These are phyloP conservation scores for Coemansia sp. DNA, from an alignment of 192 early-diverging fungal genomes.

Conservation along the genomic window DNA sequence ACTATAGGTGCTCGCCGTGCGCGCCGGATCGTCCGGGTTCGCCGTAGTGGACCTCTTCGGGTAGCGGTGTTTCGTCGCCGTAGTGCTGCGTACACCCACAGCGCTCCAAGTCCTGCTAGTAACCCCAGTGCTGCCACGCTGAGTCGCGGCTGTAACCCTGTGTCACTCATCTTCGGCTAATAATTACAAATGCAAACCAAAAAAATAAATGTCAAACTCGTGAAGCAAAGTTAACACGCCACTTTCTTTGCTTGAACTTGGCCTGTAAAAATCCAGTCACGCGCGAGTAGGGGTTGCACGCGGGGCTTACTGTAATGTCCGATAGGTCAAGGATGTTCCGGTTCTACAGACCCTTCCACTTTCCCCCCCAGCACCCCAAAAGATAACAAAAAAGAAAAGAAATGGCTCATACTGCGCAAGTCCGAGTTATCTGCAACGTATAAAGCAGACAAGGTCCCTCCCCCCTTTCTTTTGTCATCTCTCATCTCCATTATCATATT, in stretches of 20 bases:
- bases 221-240: neutral
- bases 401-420: neutral
- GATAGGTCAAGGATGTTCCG: neutral
- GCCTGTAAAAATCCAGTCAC: neutral
- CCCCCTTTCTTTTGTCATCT: neutral
- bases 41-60: conserved; percentile 15
- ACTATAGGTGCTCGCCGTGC: conserved; percentile 28
- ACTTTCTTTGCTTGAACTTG: neutral
- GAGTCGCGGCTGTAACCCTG: conserved; percentile 25
- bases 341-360: neutral
- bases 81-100: conserved; percentile 45
- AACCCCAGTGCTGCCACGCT: conserved; percentile 44
- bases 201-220: neutral
- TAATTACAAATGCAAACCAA: neutral
- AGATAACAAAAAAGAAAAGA: neutral
- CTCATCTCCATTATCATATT: conserved; percentile 1
- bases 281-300: neutral
- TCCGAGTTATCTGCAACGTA: neutral
- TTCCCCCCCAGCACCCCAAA: neutral
- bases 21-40: conserved; percentile 49
- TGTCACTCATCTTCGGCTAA: conserved; percentile 5
- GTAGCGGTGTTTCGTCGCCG: conserved; percentile 10
- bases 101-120: conserved; percentile 40
- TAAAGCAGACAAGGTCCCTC: neutral
- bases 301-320: neutral